A percentile compares a stretch with the other conserved stretches of the same genome.
Conservation (phyloP, 495 filamentous ascomycete species). For the Penicillium cosmopolitanum region DNA sequence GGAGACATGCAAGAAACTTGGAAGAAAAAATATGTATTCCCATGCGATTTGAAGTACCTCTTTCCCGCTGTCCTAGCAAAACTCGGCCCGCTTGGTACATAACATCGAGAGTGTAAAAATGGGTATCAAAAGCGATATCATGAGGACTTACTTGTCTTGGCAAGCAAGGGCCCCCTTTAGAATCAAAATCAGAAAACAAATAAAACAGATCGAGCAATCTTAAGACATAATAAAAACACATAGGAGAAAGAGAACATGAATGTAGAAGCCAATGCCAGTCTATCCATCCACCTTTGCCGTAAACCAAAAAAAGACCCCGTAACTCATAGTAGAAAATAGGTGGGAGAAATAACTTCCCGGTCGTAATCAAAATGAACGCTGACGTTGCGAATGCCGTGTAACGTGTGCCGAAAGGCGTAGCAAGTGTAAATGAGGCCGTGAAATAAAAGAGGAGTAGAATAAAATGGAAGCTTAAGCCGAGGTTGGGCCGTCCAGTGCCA, state of each 20-base stretch:
- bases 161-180: conserved; percentile 1
- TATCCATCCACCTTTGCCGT: conserved; percentile 31
- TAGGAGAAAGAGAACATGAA: conserved; percentile 10
- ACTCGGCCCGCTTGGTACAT: conserved; percentile 21
- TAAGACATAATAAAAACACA: conserved; percentile 24
- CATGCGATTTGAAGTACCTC: conserved; percentile 12
- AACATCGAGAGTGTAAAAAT: conserved; percentile 23
- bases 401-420: conserved; percentile 14
- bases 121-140: conserved; percentile 39
- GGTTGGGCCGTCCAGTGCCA: conserved; percentile 4
- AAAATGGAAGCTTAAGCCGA: conserved; percentile 5
- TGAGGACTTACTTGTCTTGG: conserved; percentile 17
- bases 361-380: conserved; percentile 33
- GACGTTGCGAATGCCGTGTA: conserved; percentile 27
- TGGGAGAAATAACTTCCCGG: conserved; percentile 13
- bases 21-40: conserved; percentile 14
- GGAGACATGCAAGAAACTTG: neutral
- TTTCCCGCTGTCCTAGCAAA: conserved; percentile 14
- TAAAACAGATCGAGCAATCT: conserved; percentile 28
- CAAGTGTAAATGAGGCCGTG: conserved; percentile 25
- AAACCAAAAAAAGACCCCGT: conserved; percentile 27
- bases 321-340: conserved; percentile 25
- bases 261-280: conserved; percentile 25
- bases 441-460: conserved; percentile 5
- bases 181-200: conserved; percentile 16